phyloP scores from a whole-genome alignment of 2,329 filamentous ascomycete species.

The Xylariaceae sp. region DNA sequence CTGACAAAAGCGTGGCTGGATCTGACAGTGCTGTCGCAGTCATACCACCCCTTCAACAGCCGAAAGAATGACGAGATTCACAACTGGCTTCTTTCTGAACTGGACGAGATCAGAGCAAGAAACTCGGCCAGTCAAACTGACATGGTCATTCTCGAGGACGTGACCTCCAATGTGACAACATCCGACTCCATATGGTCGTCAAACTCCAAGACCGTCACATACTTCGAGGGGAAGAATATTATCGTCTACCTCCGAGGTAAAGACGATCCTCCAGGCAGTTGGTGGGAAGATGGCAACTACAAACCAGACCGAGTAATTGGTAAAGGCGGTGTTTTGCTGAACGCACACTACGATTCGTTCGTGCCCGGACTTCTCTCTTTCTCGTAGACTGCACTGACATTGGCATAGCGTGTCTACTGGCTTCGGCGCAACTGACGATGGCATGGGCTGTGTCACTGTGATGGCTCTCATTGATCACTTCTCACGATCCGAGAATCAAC shows the following conservation, averaged over 20 bases:
- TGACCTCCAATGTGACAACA: slow-evolving; percentile 71
- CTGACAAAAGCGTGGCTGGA: slow-evolving; percentile 83
- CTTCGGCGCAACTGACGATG: slow-evolving; percentile 90
- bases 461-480: slow-evolving; percentile 86
- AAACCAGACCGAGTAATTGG: slow-evolving; percentile 45
- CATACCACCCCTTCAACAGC: slow-evolving; percentile 86
- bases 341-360: slow-evolving; percentile 82
- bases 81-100: slow-evolving; percentile 65
- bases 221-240: slow-evolving; percentile 90
- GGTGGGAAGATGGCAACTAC: slow-evolving; percentile 56
- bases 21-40: slow-evolving; percentile 65
- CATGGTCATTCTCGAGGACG: slow-evolving; percentile 73
- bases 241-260: slow-evolving; percentile 84
- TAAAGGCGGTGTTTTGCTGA: slow-evolving; percentile 79
- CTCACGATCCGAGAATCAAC: slow-evolving; percentile 63
- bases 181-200: slow-evolving; percentile 33
- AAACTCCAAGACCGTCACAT: slow-evolving; percentile 48
- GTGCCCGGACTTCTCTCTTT: slow-evolving; percentile 23
- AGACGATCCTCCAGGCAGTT: slow-evolving; percentile 65
- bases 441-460: slow-evolving; percentile 79
- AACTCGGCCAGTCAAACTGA: slow-evolving; percentile 47
- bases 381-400: slow-evolving; percentile 16
- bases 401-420: slow-evolving; percentile 72
- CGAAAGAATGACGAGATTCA: slow-evolving; percentile 75
- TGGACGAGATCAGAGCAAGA: slow-evolving; percentile 61